phyloP scores from a whole-genome alignment of 2,329 filamentous ascomycete species.

The Colletotrichum chrysophilum region DNA sequence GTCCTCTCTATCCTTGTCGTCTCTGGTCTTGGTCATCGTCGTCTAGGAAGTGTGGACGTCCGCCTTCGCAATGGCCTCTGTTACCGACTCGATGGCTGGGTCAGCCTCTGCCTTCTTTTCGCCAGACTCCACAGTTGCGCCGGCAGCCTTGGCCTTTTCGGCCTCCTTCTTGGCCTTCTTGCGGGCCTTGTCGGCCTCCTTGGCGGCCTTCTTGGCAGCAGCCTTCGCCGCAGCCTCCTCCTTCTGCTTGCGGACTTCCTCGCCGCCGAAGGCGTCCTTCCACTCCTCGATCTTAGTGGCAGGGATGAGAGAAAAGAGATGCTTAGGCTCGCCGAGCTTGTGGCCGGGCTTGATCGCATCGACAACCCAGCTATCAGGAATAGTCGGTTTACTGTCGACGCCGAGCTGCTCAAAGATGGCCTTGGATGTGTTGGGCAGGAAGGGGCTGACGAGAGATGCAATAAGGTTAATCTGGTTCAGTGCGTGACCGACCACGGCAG shows the following conservation, averaged over 20 bases:
- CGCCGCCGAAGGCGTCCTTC: slow-evolving; percentile 76
- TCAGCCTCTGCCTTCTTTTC: slow-evolving; percentile 29
- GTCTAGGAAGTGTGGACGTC: slow-evolving; percentile 27
- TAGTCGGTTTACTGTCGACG: slow-evolving; percentile 52
- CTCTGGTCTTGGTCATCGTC: neutral
- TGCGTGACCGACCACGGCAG: slow-evolving; percentile 74
- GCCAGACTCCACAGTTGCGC: slow-evolving; percentile 23
- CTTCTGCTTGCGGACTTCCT: slow-evolving; percentile 71
- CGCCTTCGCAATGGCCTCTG: slow-evolving; percentile 28
- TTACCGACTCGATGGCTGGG: slow-evolving; percentile 27
- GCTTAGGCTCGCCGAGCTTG: slow-evolving; percentile 79
- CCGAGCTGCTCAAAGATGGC: slow-evolving; percentile 82
- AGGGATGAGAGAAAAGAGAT: slow-evolving; percentile 84
- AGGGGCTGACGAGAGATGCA: slow-evolving; percentile 79
- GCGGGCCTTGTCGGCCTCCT: slow-evolving; percentile 55
- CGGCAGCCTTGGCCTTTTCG: slow-evolving; percentile 10
- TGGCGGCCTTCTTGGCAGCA: slow-evolving; percentile 56
- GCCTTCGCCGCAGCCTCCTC: slow-evolving; percentile 58
- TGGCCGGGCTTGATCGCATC: slow-evolving; percentile 73
- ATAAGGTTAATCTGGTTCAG: slow-evolving; percentile 85
- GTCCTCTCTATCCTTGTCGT: neutral
- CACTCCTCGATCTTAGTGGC: slow-evolving; percentile 83
- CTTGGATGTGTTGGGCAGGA: slow-evolving; percentile 80
- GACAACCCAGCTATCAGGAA: slow-evolving; percentile 71
- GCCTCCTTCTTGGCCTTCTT: slow-evolving; percentile 46